Evolutionary conservation across 108 stramenopile species (phyloP).

Genomic region (Nannochloropsis salina): DNA sequence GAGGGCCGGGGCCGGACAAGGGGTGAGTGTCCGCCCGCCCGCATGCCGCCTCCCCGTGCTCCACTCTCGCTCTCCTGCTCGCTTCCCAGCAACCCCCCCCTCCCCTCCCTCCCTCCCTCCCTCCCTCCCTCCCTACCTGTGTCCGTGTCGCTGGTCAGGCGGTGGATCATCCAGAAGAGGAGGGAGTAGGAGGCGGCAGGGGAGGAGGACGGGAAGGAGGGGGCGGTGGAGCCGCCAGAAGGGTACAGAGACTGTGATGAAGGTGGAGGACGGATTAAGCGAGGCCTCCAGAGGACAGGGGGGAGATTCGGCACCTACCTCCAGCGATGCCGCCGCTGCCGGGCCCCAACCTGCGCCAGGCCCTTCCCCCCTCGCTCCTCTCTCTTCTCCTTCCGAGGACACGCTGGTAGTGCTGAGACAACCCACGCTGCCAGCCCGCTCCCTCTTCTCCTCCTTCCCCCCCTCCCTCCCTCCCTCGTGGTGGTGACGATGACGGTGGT

Average conservation of each 20-base stretch:
- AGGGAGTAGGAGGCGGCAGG: not conserved
- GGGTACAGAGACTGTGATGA: not conserved
- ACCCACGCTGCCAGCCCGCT: not conserved
- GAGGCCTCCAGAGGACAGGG: not conserved
- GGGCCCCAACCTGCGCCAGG: not conserved
- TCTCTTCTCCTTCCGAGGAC: not conserved
- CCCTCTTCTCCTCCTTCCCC: not conserved
- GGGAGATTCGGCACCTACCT: not conserved
- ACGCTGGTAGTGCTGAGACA: conserved; percentile 1
- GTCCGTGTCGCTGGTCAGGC: conserved; percentile 42
- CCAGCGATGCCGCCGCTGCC: not conserved
- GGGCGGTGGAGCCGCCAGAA: not conserved
- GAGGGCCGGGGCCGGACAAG: not conserved
- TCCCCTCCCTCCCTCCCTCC: not conserved
- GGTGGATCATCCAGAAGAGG: conserved; percentile 40
- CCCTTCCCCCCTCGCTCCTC: not conserved
- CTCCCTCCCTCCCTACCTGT: conserved; percentile 26
- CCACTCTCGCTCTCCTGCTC: not conserved
- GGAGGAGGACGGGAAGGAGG: not conserved
- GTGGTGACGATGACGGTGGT: not conserved
- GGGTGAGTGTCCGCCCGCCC: not conserved
- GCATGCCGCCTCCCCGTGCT: not conserved
- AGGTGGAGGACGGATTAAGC: not conserved
- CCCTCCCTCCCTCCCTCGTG: not conserved
- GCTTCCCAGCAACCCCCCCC: not conserved